Percentiles rank a stretch among this genome's conserved stretches.
These are phyloP conservation scores for Suhomyces anneliseae DNA, from an alignment of 1,139 yeast species.

Conservation along the genomic window DNA sequence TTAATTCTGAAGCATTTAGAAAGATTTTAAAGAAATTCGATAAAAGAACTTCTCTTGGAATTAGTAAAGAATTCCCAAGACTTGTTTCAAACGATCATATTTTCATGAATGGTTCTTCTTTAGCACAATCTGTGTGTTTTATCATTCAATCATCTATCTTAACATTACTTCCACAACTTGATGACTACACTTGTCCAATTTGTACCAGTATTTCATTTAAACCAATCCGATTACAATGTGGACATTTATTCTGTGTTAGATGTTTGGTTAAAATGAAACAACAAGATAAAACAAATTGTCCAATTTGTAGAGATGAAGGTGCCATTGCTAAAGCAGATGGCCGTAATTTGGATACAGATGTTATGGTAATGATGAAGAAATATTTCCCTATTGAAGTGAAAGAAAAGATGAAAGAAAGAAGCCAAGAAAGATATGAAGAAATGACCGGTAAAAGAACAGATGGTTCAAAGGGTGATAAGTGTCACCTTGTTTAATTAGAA, in stretches of 20 bases:
- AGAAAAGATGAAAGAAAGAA: conserved; percentile 58
- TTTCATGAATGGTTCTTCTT: conserved; percentile 46
- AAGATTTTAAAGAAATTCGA: conserved; percentile 76
- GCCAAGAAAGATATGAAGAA: conserved; percentile 49
- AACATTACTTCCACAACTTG: conserved; percentile 66
- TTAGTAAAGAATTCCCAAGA: conserved; percentile 48
- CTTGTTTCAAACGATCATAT: conserved; percentile 47
- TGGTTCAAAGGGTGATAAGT: conserved; percentile 22
- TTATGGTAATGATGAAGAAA: conserved; percentile 52
- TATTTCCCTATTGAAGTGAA: conserved; percentile 70
- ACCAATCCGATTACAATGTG: conserved; percentile 63
- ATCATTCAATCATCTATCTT: conserved; percentile 56
- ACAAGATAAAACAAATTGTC: conserved; percentile 58
- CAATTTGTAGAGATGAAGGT: conserved; percentile 56
- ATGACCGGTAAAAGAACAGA: conserved; percentile 7
- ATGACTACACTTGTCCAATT: conserved; percentile 73
- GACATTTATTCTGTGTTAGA: conserved; percentile 69
- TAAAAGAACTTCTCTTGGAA: conserved; percentile 62
- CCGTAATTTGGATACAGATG: conserved; percentile 55
- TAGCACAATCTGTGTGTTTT: conserved; percentile 56
- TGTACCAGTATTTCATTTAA: conserved; percentile 70
- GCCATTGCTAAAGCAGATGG: conserved; percentile 62
- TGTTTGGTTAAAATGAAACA: conserved; percentile 69
- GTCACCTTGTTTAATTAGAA: conserved; percentile 19
- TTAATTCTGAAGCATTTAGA: conserved; percentile 62